phyloP scores from a whole-genome alignment of 2,329 filamentous ascomycete genomes.

The Bisporella sp. region DNA sequence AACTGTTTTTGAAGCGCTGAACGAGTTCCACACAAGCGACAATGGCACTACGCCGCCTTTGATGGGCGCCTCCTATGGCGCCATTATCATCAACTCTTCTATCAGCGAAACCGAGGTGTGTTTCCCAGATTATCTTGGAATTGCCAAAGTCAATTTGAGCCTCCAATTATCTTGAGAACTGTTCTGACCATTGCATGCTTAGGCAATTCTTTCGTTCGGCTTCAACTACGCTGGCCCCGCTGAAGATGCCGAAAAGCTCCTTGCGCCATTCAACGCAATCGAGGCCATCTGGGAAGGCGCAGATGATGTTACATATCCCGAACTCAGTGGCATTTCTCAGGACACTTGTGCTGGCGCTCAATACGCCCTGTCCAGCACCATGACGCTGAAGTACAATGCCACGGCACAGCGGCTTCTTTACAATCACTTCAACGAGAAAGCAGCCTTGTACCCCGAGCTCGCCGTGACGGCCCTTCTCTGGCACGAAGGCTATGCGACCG shows the following conservation, averaged over 20 bases:
- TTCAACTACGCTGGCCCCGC: too few relatives aligned
- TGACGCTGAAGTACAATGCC: background rate
- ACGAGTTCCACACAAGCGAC: too few relatives aligned
- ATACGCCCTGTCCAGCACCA: background rate
- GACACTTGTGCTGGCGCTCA: too few relatives aligned
- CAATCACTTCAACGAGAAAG: background rate
- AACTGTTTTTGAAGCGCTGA: background rate
- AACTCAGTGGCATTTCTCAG: too few relatives aligned
- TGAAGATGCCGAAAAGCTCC: too few relatives aligned
- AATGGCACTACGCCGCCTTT: background rate
- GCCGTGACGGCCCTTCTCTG: background rate
- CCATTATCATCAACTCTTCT: background rate
- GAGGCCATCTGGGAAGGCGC: too few relatives aligned
- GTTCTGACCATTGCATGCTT: background rate
- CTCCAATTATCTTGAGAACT: too few relatives aligned
- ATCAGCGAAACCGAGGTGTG: background rate
- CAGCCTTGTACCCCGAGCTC: background rate
- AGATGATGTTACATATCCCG: too few relatives aligned
- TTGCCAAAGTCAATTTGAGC: background rate
- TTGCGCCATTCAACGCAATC: too few relatives aligned
- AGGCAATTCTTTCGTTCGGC: too few relatives aligned
- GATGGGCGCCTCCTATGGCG: background rate
- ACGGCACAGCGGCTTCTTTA: background rate
- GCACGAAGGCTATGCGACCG: conserved; percentile 37
- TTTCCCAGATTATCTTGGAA: background rate